A percentile compares a stretch with the other conserved stretches of the same genome.
Conservation (phyloP, 352 stramenopile species). For the Phytophthora parvispora region DNA sequence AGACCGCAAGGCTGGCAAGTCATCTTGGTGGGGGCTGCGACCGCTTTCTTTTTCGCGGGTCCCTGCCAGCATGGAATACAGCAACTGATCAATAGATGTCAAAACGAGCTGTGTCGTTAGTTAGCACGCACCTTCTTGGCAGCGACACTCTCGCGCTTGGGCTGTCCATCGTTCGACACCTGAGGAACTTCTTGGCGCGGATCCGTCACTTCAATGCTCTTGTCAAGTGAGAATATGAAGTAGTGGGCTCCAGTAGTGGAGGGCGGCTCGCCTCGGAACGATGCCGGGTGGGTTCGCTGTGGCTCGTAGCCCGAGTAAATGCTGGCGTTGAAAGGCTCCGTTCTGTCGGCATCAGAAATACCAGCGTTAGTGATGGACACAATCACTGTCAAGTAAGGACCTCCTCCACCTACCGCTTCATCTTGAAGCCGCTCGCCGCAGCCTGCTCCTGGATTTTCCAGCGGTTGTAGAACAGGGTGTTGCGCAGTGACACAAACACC, state of each 20-base stretch:
- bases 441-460: constrained; percentile 86
- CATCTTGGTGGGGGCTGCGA: constrained; percentile 26
- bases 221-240: constrained; percentile 72
- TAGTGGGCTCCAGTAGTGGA: constrained; percentile 75
- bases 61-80: constrained; percentile 14
- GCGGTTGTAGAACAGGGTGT: constrained; percentile 88
- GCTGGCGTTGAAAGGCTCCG: constrained; percentile 70
- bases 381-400: neutral
- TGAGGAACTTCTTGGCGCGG: constrained; percentile 19
- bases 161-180: neutral
- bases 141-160: neutral
- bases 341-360: constrained; percentile 28
- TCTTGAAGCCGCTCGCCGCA: constrained; percentile 64
- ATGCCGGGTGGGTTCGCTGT: constrained; percentile 80
- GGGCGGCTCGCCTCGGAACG: constrained; percentile 78
- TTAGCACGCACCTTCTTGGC: constrained; percentile 24
- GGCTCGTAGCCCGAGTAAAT: constrained; percentile 84
- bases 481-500: constrained; percentile 79
- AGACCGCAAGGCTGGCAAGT: constrained; percentile 67
- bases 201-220: constrained; percentile 37
- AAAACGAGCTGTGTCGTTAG: too few species aligned
- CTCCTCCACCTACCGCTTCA: constrained; percentile 55
- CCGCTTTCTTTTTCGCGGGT: constrained; percentile 22
- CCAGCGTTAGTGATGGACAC: neutral
- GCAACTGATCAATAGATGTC: neutral